A percentile compares a stretch with the other conserved stretches of the same genome.
phyloP scores from a whole-genome alignment of 2,329 filamentous ascomycete genomes.

The Fusarium sp. region DNA sequence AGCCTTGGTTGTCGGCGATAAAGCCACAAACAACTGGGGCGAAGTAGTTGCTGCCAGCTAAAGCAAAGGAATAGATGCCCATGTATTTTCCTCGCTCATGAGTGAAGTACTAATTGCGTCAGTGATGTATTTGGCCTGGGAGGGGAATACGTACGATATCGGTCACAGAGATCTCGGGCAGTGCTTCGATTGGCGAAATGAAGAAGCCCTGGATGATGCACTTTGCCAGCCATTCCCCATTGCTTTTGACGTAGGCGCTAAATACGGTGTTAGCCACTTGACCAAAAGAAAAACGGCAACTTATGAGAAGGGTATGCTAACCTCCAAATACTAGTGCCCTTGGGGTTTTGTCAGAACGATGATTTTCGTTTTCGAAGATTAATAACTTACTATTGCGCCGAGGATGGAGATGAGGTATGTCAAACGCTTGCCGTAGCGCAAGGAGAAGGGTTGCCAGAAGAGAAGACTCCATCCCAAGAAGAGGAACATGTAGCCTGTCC shows the following conservation, averaged over 20 bases:
- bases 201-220: constrained; percentile 58
- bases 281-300: accelerated
- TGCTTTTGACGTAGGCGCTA: constrained; percentile 50
- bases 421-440: constrained; percentile 57
- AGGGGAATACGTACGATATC: constrained; percentile 47
- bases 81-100: constrained; percentile 57
- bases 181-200: constrained; percentile 57
- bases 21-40: constrained; percentile 57
- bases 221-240: constrained; percentile 56
- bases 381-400: constrained; percentile 40
- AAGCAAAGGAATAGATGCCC: constrained; percentile 53
- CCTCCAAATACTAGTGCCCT: constrained; percentile 42
- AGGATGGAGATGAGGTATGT: constrained; percentile 53
- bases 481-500: constrained; percentile 56
- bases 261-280: accelerated
- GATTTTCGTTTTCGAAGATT: accelerated
- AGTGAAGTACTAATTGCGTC: constrained; percentile 45
- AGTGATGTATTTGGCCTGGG: accelerated
- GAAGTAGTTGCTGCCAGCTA: constrained; percentile 55
- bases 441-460: constrained; percentile 60
- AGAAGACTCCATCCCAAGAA: constrained; percentile 58
- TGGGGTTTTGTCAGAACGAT: not conserved
- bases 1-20: constrained; percentile 55
- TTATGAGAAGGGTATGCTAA: not conserved
- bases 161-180: constrained; percentile 57